A percentile compares a stretch with the other conserved stretches of the same genome.
Evolutionary conservation across 257 asterid species (phyloP).

Genomic region (Penstemon newberryi): DNA sequence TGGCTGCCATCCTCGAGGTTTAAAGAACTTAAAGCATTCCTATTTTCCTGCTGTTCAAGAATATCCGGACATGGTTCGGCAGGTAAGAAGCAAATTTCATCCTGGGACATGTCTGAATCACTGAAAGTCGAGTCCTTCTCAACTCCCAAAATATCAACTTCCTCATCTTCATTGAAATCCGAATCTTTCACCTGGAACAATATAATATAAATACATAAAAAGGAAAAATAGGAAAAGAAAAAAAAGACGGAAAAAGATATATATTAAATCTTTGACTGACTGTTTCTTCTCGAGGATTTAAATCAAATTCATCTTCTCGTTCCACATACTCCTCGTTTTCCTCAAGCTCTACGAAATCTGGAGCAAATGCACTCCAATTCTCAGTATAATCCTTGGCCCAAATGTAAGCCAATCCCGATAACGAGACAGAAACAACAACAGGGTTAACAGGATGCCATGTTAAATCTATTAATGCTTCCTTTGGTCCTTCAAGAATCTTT

Average conservation of each 20-base stretch:
- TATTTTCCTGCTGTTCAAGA: slow-evolving; percentile 63
- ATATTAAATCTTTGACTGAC: slow-evolving; percentile 33
- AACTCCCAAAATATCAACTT: slow-evolving; percentile 57
- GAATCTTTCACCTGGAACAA: slow-evolving; percentile 66
- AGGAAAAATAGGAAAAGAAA: slow-evolving; percentile 11
- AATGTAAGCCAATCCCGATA: slow-evolving; percentile 78
- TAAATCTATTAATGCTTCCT: slow-evolving; percentile 84
- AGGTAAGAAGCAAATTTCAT: slow-evolving; percentile 74
- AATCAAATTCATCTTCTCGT: slow-evolving; percentile 88
- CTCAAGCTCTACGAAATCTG: slow-evolving; percentile 91
- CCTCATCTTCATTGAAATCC: slow-evolving; percentile 74
- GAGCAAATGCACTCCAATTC: slow-evolving; percentile 98
- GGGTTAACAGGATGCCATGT: slow-evolving; percentile 97
- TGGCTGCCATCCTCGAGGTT: slow-evolving; percentile 67
- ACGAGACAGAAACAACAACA: slow-evolving; percentile 78
- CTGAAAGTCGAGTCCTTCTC: slow-evolving; percentile 84
- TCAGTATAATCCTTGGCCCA: slow-evolving; percentile 99
- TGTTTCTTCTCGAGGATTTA: slow-evolving; percentile 70
- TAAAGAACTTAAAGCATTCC: slow-evolving; percentile 50
- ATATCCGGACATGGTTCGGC: slow-evolving; percentile 73
- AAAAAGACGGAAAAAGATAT: background rate
- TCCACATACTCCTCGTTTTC: slow-evolving; percentile 95
- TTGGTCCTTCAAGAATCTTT: slow-evolving; percentile 93
- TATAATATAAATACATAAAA: slow-evolving; percentile 24
- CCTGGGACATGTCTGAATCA: slow-evolving; percentile 87